Percentiles rank a stretch among this genome's conserved stretches.
These are phyloP conservation scores for Aspergillus thermomutatus DNA, from an alignment of 2,329 filamentous ascomycete species.

Conservation along the genomic window DNA sequence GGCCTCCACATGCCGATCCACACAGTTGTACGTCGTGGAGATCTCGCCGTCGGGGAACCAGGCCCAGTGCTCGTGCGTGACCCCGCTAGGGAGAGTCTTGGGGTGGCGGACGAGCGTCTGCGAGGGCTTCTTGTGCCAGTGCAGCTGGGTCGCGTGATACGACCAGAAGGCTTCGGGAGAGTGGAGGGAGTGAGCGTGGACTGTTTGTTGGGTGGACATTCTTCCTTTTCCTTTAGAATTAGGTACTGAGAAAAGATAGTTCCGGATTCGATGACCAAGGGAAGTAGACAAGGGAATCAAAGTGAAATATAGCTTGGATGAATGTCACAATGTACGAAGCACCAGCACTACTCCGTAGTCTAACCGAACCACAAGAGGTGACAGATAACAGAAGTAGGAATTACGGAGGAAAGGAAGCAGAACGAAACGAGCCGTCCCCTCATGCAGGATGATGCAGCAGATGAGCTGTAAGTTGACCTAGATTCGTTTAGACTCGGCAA, in stretches of 20 bases:
- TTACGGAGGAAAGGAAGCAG: not conserved
- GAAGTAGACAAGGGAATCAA: not conserved
- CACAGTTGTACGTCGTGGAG: conserved; percentile 86
- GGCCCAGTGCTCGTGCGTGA: conserved; percentile 72
- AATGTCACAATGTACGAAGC: not conserved
- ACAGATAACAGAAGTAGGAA: not conserved
- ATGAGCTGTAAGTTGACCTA: not conserved
- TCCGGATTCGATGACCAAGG: not conserved
- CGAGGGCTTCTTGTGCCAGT: conserved; percentile 76
- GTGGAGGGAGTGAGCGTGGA: conserved; percentile 58
- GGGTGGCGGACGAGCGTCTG: conserved; percentile 57
- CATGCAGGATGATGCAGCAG: not conserved
- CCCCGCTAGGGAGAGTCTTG: conserved; percentile 60
- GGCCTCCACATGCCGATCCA: conserved; percentile 80
- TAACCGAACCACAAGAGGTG: not conserved
- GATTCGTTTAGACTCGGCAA: not conserved
- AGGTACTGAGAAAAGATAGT: not conserved
- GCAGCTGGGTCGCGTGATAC: conserved; percentile 67
- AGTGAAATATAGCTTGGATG: not conserved
- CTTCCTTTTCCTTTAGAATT: not conserved
- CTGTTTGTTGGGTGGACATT: conserved; percentile 45
- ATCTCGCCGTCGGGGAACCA: conserved; percentile 91
- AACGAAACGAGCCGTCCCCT: not conserved
- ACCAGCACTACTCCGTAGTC: not conserved
- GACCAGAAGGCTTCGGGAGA: conserved; percentile 73